These are phyloP conservation scores for Crataegus laevigata DNA, from an alignment of 306 rosid genomes.

Conservation along the genomic window DNA sequence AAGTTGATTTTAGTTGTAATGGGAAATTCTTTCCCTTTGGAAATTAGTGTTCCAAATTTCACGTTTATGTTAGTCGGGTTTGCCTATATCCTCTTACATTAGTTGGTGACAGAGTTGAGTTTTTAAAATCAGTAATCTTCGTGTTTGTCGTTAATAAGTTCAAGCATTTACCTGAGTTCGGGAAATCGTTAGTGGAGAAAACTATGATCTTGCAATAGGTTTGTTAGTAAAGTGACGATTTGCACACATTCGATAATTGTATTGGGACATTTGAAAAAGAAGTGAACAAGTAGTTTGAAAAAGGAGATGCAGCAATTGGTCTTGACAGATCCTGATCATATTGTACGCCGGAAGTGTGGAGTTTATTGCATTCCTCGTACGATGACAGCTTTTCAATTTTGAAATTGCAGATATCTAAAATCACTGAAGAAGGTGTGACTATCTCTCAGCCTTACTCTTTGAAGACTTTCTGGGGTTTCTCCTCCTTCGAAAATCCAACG, in stretches of 20 bases:
- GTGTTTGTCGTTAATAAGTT: neutral
- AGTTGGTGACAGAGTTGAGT: neutral
- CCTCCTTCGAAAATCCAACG: constrained; percentile 74
- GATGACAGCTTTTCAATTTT: constrained; percentile 10
- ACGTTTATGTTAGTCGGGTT: neutral
- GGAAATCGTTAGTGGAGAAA: neutral
- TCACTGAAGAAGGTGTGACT: constrained; percentile 69
- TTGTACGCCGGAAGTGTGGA: neutral
- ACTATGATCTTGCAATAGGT: neutral
- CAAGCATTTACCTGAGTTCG: neutral
- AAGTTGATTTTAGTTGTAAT: neutral
- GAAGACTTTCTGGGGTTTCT: constrained; percentile 82
- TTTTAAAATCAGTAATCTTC: neutral
- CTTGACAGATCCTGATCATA: neutral
- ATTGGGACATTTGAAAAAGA: neutral
- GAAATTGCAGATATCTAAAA: constrained; percentile 64
- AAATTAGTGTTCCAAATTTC: neutral
- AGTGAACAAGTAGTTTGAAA: neutral
- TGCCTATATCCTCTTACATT: neutral
- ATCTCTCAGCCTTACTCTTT: constrained; percentile 60
- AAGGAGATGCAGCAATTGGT: neutral
- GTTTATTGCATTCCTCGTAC: neutral
- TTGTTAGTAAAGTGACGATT: neutral
- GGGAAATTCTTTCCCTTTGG: neutral
- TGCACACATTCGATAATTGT: neutral